Evolutionary conservation across 768 basidiomycete species (phyloP).

Genomic region (Amanita muscaria): DNA sequence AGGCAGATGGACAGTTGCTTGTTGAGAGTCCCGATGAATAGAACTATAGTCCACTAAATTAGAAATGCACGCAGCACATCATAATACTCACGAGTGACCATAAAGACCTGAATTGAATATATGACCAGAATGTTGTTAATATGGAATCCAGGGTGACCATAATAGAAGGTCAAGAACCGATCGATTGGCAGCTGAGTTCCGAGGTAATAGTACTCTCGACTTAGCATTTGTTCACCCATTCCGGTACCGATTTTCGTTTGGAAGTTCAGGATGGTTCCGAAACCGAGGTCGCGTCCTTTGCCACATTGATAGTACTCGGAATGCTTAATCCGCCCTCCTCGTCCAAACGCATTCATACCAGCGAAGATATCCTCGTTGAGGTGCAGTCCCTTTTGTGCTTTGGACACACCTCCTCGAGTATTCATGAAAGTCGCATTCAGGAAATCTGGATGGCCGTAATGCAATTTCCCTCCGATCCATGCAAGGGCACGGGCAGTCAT

Average conservation of each 20-base stretch:
- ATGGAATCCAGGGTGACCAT: slow-evolving; percentile 98
- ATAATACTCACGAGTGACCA: slow-evolving; percentile 72
- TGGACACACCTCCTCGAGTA: slow-evolving; percentile 96
- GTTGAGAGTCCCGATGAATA: slow-evolving; percentile 95
- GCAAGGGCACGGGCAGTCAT: slow-evolving; percentile 91
- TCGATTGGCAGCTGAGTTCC: slow-evolving; percentile 98
- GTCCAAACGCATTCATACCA: slow-evolving; percentile 97
- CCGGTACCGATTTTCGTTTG: slow-evolving; percentile 99
- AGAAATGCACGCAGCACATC: slow-evolving; percentile 5
- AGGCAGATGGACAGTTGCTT: slow-evolving; percentile 85
- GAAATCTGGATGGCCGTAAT: slow-evolving; percentile 99
- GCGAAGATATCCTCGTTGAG: slow-evolving; percentile 99
- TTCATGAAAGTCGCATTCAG: slow-evolving; percentile 97
- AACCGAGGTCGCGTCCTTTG: slow-evolving; percentile 98
- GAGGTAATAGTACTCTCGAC: slow-evolving; percentile 97
- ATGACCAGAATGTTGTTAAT: slow-evolving; percentile 99
- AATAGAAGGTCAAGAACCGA: slow-evolving; percentile 99
- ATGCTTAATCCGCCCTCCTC: slow-evolving; percentile 98
- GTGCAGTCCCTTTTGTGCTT: slow-evolving; percentile 97
- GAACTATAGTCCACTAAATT: slow-evolving; percentile 37
- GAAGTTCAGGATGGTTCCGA: slow-evolving; percentile 98
- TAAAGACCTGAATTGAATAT: slow-evolving; percentile 95
- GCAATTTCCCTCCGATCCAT: slow-evolving; percentile 97
- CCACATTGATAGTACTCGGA: slow-evolving; percentile 99
- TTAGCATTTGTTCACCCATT: slow-evolving; percentile 99